A percentile compares a stretch with the other conserved stretches of the same genome.
Conservation (phyloP, 352 stramenopile species). For the Pythium scleroteichum region DNA sequence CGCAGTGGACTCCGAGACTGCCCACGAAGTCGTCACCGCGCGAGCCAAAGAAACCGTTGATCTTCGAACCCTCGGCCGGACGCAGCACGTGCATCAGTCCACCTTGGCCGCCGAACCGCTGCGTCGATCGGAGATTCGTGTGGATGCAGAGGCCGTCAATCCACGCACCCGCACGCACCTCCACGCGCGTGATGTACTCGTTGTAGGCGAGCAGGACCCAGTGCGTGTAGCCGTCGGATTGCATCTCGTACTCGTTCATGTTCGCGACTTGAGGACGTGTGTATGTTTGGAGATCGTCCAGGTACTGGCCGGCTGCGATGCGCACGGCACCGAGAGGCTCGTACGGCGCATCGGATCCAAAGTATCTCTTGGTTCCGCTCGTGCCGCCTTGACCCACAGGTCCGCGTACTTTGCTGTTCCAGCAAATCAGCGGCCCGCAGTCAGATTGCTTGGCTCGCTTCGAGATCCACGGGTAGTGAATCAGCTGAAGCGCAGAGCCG, state of each 20-base stretch:
- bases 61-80: constrained; percentile 37
- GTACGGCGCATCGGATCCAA: constrained; percentile 19
- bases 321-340: constrained; percentile 45
- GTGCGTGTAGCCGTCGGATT: constrained; percentile 35
- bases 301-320: constrained; percentile 40
- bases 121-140: constrained; percentile 55
- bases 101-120: constrained; percentile 65
- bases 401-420: constrained; percentile 41
- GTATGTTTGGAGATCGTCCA: constrained; percentile 46
- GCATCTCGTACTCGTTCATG: constrained; percentile 20
- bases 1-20: constrained; percentile 44
- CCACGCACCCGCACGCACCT: constrained; percentile 58
- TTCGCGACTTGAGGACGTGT: constrained; percentile 33
- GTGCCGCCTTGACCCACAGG: constrained; percentile 46
- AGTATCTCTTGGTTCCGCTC: constrained; percentile 43
- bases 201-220: constrained; percentile 41
- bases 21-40: constrained; percentile 50
- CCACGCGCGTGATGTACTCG: constrained; percentile 57
- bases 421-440: constrained; percentile 30
- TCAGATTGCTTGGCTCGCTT: constrained; percentile 32
- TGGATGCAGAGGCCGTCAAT: constrained; percentile 68
- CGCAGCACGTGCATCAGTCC: constrained; percentile 47
- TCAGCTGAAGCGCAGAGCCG: constrained; percentile 49
- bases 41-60: constrained; percentile 57
- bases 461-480: constrained; percentile 60